These are phyloP conservation scores for Xerocomus brunneocitrinus DNA, from an alignment of 768 basidiomycete genomes.

Conservation along the genomic window DNA sequence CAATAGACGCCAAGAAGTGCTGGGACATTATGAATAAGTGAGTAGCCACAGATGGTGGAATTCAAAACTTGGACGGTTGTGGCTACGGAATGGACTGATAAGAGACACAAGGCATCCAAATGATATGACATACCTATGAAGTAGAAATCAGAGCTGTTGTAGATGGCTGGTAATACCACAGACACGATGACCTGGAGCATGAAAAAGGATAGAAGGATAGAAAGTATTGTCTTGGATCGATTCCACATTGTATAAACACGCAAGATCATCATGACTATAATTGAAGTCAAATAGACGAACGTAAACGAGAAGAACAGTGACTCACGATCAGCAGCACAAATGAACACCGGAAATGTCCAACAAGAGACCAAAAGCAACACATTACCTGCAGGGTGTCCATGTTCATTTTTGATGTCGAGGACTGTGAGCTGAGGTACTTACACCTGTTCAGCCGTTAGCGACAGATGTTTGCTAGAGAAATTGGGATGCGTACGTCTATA, in stretches of 20 bases:
- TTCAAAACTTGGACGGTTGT: neutral
- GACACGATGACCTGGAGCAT: neutral
- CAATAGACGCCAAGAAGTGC: neutral
- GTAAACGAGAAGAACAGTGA: neutral
- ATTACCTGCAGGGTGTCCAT: slow-evolving; percentile 1
- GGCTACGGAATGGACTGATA: neutral
- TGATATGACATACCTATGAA: slow-evolving; percentile 1
- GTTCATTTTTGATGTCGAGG: neutral
- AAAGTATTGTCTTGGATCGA: slow-evolving; percentile 6
- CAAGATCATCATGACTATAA: slow-evolving; percentile 14
- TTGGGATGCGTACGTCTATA: neutral
- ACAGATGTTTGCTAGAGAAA: neutral
- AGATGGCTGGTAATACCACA: neutral
- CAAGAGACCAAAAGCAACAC: neutral
- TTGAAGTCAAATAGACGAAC: neutral
- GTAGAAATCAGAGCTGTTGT: slow-evolving; percentile 1
- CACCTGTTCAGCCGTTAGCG: neutral
- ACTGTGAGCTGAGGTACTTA: neutral
- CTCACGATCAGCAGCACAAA: slow-evolving; percentile 11
- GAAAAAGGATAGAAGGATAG: slow-evolving; percentile 1
- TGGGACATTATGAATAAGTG: neutral
- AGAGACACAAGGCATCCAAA: neutral
- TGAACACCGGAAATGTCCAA: slow-evolving; percentile 8
- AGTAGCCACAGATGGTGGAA: neutral
- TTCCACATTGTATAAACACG: slow-evolving; percentile 13